Evolutionary conservation across 345 rosid genomes (phyloP), one percentile per base, ranked within the genome.

Genomic region (Streptanthus diversifolius): DNA sequence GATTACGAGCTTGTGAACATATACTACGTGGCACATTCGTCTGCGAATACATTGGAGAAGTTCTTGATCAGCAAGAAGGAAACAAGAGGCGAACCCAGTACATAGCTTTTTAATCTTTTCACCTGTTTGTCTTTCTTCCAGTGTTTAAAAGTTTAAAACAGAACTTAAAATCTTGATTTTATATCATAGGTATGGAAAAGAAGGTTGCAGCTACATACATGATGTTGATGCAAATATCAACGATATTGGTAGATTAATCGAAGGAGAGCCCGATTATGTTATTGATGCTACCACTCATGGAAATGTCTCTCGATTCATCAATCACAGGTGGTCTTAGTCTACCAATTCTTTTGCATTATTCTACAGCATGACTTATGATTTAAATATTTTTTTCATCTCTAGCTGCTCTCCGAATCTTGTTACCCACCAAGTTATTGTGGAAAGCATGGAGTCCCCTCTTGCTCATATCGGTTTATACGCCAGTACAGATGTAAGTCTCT

Each of bases 391-490:
- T 65, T 51, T 72, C 72, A 52, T 77, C 71, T 71, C 27, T 77
- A 95, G 99, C 82, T 95, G 99, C 87, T 82, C 76, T 10, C 95
- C 98, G 6, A 95, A 95, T 82, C 98, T 92, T 51, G 81, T 78
- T 59, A 85, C 77, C 63, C 81, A 85, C 75, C 99, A 90, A 85
- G 98, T 95, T 75, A 83, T 95, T 21, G 82, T 92, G 66, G 84
- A 90, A 55, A 88, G 98, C 84, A 92, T 95, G 96, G 97, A 95
- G 66, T 79, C 87, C 49, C 81, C 78, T 44, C 86, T 82, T 19
- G 81, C 90, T 77, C 97, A 89, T 72, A 87, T 95, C 19, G 99
- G 99, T 78, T 85, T 95, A 8, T 95, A 85, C 57, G 98, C 99
- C 37, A 86, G 81, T 82, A 77, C 62, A 55, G 99, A 92, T 76